A percentile compares a stretch with the other conserved stretches of the same genome.
Conservation (phyloP, 768 basidiomycete species). For the Pholiota microspora region DNA sequence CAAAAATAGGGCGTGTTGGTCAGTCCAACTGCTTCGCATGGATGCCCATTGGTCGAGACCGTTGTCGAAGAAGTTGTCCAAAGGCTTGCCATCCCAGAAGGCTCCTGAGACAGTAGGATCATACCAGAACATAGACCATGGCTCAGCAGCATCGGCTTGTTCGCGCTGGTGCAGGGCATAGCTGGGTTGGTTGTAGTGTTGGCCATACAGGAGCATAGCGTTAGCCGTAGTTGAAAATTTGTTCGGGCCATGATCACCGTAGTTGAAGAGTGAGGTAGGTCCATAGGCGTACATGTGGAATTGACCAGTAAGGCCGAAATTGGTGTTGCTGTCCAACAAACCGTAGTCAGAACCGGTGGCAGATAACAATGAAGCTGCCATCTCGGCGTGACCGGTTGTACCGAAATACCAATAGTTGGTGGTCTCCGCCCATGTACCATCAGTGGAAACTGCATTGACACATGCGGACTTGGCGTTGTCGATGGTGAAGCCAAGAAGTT, state of each 20-base stretch:
- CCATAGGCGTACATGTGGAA: constrained; percentile 92
- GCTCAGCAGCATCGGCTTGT: constrained; percentile 76
- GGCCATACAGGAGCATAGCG: constrained; percentile 74
- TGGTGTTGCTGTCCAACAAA: constrained; percentile 68
- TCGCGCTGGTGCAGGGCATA: constrained; percentile 93
- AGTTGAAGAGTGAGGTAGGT: constrained; percentile 82
- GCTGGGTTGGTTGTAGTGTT: constrained; percentile 63
- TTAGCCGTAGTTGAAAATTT: constrained; percentile 96
- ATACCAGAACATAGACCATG: constrained; percentile 93
- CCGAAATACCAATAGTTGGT: constrained; percentile 97
- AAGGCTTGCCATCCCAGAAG: constrained; percentile 83
- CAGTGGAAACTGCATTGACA: constrained; percentile 53
- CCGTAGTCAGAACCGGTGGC: constrained; percentile 86
- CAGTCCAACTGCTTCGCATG: constrained; percentile 93
- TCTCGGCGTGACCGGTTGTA: constrained; percentile 86
- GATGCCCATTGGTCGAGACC: constrained; percentile 80
- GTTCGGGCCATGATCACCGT: constrained; percentile 88
- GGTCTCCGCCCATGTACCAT: constrained; percentile 94
- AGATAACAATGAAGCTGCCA: constrained; percentile 76
- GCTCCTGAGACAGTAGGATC: constrained; percentile 79
- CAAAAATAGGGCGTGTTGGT: constrained; percentile 76
- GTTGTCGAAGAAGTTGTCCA: constrained; percentile 83
- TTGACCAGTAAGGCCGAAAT: constrained; percentile 66
- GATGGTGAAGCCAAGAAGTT: constrained; percentile 66
- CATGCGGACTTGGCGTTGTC: constrained; percentile 80